phyloP scores from a whole-genome alignment of 1,139 yeast genomes.

The Pichia sp. region DNA sequence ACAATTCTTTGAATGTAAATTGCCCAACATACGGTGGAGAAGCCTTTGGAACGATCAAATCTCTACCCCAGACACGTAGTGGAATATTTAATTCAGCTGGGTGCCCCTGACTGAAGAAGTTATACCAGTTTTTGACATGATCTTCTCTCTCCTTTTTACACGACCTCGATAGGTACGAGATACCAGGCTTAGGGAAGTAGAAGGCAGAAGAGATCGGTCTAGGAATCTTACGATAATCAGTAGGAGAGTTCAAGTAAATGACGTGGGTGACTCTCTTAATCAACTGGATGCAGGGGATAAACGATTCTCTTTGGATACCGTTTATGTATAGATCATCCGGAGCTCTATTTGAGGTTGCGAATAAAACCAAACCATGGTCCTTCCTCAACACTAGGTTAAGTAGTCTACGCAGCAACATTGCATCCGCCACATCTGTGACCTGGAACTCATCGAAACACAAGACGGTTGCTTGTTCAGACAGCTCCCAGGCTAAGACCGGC shows the following conservation, averaged over 20 bases:
- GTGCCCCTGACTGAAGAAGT: slow-evolving; percentile 63
- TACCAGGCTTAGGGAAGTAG: slow-evolving; percentile 65
- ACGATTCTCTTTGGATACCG: slow-evolving; percentile 88
- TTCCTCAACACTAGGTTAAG: slow-evolving; percentile 57
- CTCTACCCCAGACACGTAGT: slow-evolving; percentile 83
- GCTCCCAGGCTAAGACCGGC: slow-evolving; percentile 78
- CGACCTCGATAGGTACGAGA: slow-evolving; percentile 47
- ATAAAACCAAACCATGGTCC: slow-evolving; percentile 75
- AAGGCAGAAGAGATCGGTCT: slow-evolving; percentile 80
- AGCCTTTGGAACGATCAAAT: slow-evolving; percentile 67
- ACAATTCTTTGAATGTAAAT: slow-evolving; percentile 77
- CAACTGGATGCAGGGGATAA: slow-evolving; percentile 84
- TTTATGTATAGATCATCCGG: slow-evolving; percentile 90
- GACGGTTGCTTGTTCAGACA: slow-evolving; percentile 70
- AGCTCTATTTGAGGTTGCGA: slow-evolving; percentile 92
- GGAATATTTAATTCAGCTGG: slow-evolving; percentile 38
- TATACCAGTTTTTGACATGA: slow-evolving; percentile 78
- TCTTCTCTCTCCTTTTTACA: slow-evolving; percentile 43
- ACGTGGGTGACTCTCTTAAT: slow-evolving; percentile 73
- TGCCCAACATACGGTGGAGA: slow-evolving; percentile 82
- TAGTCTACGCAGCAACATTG: slow-evolving; percentile 83
- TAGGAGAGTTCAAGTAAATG: slow-evolving; percentile 78
- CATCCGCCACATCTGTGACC: slow-evolving; percentile 97
- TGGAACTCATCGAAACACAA: slow-evolving; percentile 94
- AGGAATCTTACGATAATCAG: slow-evolving; percentile 87